Conservation (phyloP, 2,329 filamentous ascomycete species). For the Endoconidiophora laricicola region DNA sequence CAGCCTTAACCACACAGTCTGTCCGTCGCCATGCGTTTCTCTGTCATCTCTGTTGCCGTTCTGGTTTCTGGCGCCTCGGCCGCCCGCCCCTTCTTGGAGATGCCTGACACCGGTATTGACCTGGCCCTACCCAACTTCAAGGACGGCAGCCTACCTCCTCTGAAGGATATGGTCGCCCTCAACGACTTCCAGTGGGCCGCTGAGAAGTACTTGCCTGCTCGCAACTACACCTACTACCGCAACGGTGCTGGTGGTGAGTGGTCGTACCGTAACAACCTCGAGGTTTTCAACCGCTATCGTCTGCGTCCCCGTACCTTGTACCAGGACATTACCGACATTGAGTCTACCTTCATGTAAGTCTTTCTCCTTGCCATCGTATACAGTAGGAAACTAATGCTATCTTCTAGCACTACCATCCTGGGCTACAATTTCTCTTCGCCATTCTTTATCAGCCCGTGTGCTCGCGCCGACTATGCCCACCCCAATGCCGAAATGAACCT, state of each 20-base stretch:
- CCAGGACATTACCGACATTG: conserved; percentile 22
- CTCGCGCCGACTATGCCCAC: conserved; percentile 27
- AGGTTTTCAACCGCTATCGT: conserved; percentile 29
- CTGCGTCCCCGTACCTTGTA: conserved; percentile 25
- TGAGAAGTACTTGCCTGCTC: conserved; percentile 24
- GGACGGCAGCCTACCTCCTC: conserved; percentile 7
- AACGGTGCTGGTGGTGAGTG: conserved; percentile 33
- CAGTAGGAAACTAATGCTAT: conserved; percentile 15
- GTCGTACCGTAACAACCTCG: conserved; percentile 34
- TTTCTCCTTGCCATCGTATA: conserved; percentile 11
- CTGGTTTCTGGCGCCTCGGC: conserved; percentile 23
- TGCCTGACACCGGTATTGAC: conserved; percentile 31
- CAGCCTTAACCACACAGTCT: not conserved
- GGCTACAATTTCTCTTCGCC: conserved; percentile 31
- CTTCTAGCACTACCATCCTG: conserved; percentile 24
- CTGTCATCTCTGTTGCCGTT: conserved; percentile 15
- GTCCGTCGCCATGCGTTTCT: conserved; percentile 9
- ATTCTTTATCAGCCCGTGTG: conserved; percentile 32
- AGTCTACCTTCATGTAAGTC: conserved; percentile 20
- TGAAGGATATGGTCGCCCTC: conserved; percentile 24
- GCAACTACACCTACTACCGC: conserved; percentile 32
- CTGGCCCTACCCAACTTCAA: conserved; percentile 21
- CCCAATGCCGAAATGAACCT: conserved; percentile 30
- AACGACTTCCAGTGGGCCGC: conserved; percentile 35
- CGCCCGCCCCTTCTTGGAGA: conserved; percentile 27